A percentile compares a stretch with the other conserved stretches of the same genome.
Conservation (phyloP, 768 basidiomycete species). For the Imleria badia region DNA sequence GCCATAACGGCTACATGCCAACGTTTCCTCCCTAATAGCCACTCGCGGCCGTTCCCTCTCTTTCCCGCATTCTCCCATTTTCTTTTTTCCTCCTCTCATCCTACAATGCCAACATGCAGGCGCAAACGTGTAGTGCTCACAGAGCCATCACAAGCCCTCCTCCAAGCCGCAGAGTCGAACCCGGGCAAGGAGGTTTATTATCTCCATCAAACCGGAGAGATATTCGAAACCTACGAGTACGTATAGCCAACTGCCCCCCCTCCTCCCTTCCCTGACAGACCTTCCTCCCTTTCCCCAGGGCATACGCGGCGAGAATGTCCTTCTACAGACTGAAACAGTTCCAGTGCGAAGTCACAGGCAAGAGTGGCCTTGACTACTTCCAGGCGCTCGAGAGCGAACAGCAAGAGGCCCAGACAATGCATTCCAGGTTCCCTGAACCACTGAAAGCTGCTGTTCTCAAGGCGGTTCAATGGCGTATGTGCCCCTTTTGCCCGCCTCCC, state of each 20-base stretch:
- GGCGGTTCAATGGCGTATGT: constrained; percentile 97
- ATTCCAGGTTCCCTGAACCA: constrained; percentile 88
- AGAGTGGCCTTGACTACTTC: constrained; percentile 91
- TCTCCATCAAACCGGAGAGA: constrained; percentile 93
- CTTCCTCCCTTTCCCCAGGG: constrained; percentile 35
- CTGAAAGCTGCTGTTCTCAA: constrained; percentile 90
- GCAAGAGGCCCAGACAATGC: constrained; percentile 85
- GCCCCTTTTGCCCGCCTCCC: constrained; percentile 21
- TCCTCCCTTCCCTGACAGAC: constrained; percentile 26
- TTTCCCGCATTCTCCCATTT: constrained; percentile 53
- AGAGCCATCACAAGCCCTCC: constrained; percentile 70
- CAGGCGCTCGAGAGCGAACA: constrained; percentile 90
- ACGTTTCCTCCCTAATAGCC: constrained; percentile 57
- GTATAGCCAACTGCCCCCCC: constrained; percentile 32
- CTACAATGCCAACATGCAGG: constrained; percentile 80
- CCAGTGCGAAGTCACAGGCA: constrained; percentile 96
- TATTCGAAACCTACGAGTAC: constrained; percentile 95
- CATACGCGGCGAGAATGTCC: constrained; percentile 89
- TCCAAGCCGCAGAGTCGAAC: constrained; percentile 62
- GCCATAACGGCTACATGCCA: constrained; percentile 39
- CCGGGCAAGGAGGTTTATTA: constrained; percentile 82
- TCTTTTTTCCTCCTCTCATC: constrained; percentile 44
- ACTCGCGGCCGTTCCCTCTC: constrained; percentile 56
- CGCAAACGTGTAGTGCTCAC: constrained; percentile 90
- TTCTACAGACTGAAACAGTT: constrained; percentile 95